These are phyloP conservation scores for Vararia minispora DNA, from an alignment of 768 basidiomycete genomes.

Conservation along the genomic window DNA sequence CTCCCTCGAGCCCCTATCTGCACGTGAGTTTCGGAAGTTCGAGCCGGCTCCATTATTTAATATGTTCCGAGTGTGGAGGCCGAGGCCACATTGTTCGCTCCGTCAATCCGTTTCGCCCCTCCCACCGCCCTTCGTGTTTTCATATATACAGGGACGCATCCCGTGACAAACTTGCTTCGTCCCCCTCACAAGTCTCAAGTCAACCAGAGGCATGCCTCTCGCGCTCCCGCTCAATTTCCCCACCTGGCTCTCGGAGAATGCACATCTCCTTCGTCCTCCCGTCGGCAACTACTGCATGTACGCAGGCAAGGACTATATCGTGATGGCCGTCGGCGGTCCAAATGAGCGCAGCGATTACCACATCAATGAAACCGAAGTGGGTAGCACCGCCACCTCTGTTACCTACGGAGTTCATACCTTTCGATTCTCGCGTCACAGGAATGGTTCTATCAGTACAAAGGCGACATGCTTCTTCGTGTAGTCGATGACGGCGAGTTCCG, in stretches of 20 bases:
- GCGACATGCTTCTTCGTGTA: constrained; percentile 81
- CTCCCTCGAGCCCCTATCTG: too few species aligned
- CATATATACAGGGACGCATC: too few species aligned
- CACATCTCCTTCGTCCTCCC: constrained; percentile 73
- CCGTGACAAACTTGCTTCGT: too few species aligned
- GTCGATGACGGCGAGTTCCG: constrained; percentile 71
- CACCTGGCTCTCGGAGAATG: constrained; percentile 79
- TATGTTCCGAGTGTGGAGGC: too few species aligned
- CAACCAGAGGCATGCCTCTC: constrained; percentile 79
- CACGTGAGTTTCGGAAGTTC: too few species aligned
- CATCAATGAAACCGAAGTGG: constrained; percentile 89
- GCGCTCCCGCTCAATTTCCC: constrained; percentile 79
- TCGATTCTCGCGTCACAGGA: constrained; percentile 37
- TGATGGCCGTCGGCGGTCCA: constrained; percentile 97
- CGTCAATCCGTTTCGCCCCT: too few species aligned
- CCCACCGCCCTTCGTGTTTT: too few species aligned
- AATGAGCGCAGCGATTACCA: constrained; percentile 94
- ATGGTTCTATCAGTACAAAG: constrained; percentile 98
- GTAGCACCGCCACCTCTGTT: constrained; percentile 8
- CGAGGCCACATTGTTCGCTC: too few species aligned
- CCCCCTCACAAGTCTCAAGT: too few species aligned
- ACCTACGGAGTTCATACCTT: background rate
- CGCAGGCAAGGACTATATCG: constrained; percentile 73
- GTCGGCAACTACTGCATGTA: constrained; percentile 88
- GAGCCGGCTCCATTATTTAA: too few species aligned